Evolutionary conservation across 768 basidiomycete species (phyloP), one percentile per base, ranked within the genome.

Genomic region (Tulasnella sp.): DNA sequence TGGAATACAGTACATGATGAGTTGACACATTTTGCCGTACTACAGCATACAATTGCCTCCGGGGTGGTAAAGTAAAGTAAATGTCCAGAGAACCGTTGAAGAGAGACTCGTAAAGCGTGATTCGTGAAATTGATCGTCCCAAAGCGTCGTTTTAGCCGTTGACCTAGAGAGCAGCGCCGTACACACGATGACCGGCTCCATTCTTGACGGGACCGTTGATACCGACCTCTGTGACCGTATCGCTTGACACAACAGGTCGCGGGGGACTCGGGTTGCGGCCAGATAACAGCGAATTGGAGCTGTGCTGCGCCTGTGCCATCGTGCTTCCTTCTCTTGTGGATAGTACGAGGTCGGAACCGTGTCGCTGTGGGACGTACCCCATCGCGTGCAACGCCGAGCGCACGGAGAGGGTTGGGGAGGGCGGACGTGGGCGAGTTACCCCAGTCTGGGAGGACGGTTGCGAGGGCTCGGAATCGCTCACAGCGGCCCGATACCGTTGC

Each of bases 401-500:
- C 21, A 53, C 51, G 36, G 51, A 53, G 11, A 53, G 17, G 34
- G 51, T 36, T 9, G 51, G 51, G 27, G 51, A 53, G 31, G 51
- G 51, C 9, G 51, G 51, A 4, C 51, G 51, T 9, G 31, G 32
- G 3, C 21, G 45, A n/a, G n/a, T n/a, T n/a, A n/a, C n/a, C n/a
- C n/a, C n/a, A n/a, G n/a, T n/a, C n/a, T n/a, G n/a, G n/a, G n/a
- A n/a, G n/a, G n/a, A n/a, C n/a, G n/a, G n/a, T n/a, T n/a, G n/a
- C 4, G 8, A 31, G n/a, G 45, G 45, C 4, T 31, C 45, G 15
- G 45, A 46, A 21, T 46, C 45, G 45, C 25, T 31, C 2, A 46
- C 25, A 3, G 45, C 19, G 15, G 36, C 51, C 29, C 29, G 34
- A n/a, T 37, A 39, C 34, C 51, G 51, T 36, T 53, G 51, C 40